Evolutionary conservation across 306 rosid genomes (phyloP).

Genomic region (Lagenaria siceraria): DNA sequence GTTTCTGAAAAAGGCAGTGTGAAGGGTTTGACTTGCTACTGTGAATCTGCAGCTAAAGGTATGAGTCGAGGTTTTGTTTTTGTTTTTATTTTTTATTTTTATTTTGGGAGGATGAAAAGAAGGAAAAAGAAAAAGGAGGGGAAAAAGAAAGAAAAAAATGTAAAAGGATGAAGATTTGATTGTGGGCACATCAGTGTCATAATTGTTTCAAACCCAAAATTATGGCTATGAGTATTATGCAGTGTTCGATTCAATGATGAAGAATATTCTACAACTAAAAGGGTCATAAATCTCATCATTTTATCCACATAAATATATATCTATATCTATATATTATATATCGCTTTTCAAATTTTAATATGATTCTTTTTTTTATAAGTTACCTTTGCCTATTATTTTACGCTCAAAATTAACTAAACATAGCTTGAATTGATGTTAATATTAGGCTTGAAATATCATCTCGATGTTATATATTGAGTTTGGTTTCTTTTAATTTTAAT

Average conservation of each 20-base stretch:
- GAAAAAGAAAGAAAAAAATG: neutral
- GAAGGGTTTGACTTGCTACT: neutral
- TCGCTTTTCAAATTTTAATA: too few species aligned
- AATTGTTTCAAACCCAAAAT: neutral
- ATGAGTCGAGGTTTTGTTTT: neutral
- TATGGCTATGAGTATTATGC: neutral
- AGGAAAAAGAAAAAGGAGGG: neutral
- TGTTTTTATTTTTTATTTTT: neutral
- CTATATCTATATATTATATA: neutral
- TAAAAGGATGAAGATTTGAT: neutral
- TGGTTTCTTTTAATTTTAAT: too few species aligned
- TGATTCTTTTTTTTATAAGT: too few species aligned
- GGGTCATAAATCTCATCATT: slow-evolving; percentile 6
- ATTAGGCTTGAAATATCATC: too few species aligned
- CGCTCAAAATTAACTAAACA: too few species aligned
- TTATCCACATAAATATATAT: neutral
- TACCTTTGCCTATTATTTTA: too few species aligned
- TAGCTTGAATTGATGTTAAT: too few species aligned
- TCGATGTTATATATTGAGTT: too few species aligned
- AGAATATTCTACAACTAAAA: neutral
- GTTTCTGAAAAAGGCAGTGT: neutral
- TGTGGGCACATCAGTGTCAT: neutral
- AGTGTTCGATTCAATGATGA: neutral
- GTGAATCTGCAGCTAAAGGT: neutral
- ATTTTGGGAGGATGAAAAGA: neutral